Evolutionary conservation across 352 stramenopile genomes (phyloP).

Genomic region (Phytophthora pseudosyringae): DNA sequence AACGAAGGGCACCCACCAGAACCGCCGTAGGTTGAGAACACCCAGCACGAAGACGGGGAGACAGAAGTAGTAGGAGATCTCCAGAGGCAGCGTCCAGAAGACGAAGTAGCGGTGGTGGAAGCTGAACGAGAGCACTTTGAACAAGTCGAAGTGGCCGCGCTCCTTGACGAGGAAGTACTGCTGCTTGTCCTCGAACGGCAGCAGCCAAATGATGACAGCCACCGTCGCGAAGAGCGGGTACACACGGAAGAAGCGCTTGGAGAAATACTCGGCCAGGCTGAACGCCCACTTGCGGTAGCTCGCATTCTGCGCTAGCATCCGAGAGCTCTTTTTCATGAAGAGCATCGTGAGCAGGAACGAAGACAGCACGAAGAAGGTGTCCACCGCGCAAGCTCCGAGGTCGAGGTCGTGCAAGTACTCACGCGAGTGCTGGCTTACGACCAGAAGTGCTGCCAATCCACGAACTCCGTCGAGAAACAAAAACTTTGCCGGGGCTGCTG

Average conservation of each 20-base stretch:
- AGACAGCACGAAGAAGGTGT: conserved; percentile 54
- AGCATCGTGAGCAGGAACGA: conserved; percentile 52
- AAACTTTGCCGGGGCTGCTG: conserved; percentile 36
- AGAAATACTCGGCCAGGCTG: conserved; percentile 40
- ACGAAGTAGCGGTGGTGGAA: conserved; percentile 45
- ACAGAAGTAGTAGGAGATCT: conserved; percentile 60
- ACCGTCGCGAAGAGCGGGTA: conserved; percentile 42
- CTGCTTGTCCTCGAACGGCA: conserved; percentile 38
- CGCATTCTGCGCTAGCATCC: conserved; percentile 30
- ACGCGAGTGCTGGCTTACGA: conserved; percentile 39
- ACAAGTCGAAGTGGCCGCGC: conserved; percentile 41
- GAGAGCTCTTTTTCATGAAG: conserved; percentile 44
- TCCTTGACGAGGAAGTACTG: conserved; percentile 46
- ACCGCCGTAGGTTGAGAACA: conserved; percentile 30
- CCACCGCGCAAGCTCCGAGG: conserved; percentile 38
- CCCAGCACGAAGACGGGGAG: conserved; percentile 43
- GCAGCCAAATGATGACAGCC: conserved; percentile 30
- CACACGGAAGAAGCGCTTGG: conserved; percentile 47
- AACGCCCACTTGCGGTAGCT: conserved; percentile 30
- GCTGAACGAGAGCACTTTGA: conserved; percentile 53
- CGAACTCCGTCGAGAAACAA: conserved; percentile 52
- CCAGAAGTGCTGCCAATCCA: conserved; percentile 52
- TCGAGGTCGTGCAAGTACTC: conserved; percentile 39
- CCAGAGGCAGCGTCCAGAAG: conserved; percentile 63
- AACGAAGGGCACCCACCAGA: conserved; percentile 44